Conservation (phyloP, 192 early-diverging fungal genomes). For the Fimicolochytrium jonesii region DNA sequence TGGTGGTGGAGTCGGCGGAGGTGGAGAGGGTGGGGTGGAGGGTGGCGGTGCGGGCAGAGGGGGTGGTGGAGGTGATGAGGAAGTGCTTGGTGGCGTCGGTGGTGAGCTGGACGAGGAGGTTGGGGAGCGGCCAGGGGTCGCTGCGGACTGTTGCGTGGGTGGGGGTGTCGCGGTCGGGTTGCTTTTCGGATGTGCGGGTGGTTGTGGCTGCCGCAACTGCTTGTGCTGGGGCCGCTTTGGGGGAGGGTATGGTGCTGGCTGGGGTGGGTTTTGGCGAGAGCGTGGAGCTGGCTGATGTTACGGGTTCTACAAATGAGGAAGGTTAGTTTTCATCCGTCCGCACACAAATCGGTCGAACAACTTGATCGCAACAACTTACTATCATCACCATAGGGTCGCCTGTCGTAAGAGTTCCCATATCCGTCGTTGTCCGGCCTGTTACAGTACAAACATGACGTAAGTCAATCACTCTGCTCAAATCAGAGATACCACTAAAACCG, state of each 20-base stretch:
- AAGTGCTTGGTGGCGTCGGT: conserved; percentile 11
- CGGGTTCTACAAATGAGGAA: not conserved
- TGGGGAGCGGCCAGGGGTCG: not conserved
- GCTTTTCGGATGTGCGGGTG: not conserved
- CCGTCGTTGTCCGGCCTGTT: not conserved
- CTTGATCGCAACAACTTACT: not conserved
- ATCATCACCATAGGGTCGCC: not conserved
- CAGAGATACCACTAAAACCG: conserved; percentile 1
- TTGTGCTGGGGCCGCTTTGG: conserved; percentile 19
- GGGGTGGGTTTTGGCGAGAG: no score
- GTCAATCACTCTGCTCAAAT: conserved; percentile 1
- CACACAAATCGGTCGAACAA: not conserved
- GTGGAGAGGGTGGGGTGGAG: not conserved
- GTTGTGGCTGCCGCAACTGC: conserved; percentile 28
- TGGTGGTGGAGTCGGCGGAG: not conserved
- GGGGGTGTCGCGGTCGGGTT: no score
- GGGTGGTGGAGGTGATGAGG: conserved; percentile 18
- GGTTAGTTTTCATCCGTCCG: not conserved
- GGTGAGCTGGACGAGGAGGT: conserved; percentile 14
- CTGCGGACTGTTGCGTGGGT: no score
- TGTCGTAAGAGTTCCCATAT: conserved; percentile 6
- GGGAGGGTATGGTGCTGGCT: not conserved
- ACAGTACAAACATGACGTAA: not conserved
- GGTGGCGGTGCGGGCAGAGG: conserved; percentile 7
- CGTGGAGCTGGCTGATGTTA: no score